Base-by-base conservation (phyloP, 148 eudicot species). In the Pharnaceum exiguum region DNA sequence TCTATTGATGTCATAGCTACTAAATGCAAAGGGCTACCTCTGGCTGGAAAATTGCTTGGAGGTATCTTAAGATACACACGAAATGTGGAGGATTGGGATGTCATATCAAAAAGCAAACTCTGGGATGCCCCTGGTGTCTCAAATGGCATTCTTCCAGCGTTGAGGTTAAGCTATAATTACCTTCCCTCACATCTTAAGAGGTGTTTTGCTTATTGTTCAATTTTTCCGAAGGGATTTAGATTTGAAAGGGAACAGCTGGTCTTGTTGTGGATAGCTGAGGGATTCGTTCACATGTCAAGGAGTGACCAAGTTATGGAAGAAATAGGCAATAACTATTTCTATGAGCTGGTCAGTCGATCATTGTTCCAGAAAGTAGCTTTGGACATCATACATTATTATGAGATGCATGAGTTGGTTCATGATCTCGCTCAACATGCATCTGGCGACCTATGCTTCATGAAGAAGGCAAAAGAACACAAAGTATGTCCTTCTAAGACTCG, bases 1-100 rank as follows among this genome's bases (percentile, higher is more conserved):
- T 36, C 50, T 31, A 69, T 65, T 7, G 46, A 21, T 30, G 11
- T 50, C 7, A 57, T 75, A 15, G 66, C 60, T 27, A n/a, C 13
- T n/a, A 75, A 51, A 30, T 75, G 79, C 37, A 26, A 57, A 23
- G 75, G 75, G 2, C 58, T 71, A 53, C 79, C 79, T 11, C 57
- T 75, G 35, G 79, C 75, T 8, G 50, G 27, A 31, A 66, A 51
- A 50, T n/a, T 62, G 12, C 3, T 75, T 9, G 71, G 51, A 1
- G 44, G 60, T 33, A 42, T 65, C 2, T 36, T 75, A 40, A 31
- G 65, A 2, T 53, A 62, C 11, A 57, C 46, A 28, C 5, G 10
- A 2, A 47, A 49, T 10, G 10, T 45, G 3, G 58, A 50, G n/a
- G 59, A 65, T 2, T 75, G 79, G 75, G 43, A 48, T 1, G 16